phyloP scores from a whole-genome alignment of 495 filamentous ascomycete species.

The Xeromyces bisporus region DNA sequence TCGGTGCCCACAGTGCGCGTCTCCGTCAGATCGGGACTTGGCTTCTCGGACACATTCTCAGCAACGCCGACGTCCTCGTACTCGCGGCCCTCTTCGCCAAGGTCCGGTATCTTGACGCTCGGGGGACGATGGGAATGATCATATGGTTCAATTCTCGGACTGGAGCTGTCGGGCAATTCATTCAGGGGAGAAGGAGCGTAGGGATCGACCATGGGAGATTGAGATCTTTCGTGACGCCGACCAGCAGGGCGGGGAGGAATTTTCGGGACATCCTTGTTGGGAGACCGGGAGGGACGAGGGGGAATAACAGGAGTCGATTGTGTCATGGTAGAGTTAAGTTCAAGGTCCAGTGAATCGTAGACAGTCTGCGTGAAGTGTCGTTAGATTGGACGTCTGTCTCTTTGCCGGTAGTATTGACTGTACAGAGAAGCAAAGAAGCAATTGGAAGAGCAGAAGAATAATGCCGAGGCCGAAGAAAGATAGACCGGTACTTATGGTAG shows the following conservation, averaged over 20 bases:
- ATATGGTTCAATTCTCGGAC: slow-evolving; percentile 29
- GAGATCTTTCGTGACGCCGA: slow-evolving; percentile 52
- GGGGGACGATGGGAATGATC: slow-evolving; percentile 39
- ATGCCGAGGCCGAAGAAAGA: too few species aligned
- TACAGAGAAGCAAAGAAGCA: too few species aligned
- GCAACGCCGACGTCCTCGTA: slow-evolving; percentile 48
- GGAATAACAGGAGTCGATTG: slow-evolving; percentile 29
- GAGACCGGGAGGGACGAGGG: slow-evolving; percentile 35
- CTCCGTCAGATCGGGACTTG: slow-evolving; percentile 37
- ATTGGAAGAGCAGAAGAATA: too few species aligned
- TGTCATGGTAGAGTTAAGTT: slow-evolving; percentile 24
- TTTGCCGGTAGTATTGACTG: too few species aligned
- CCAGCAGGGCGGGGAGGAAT: slow-evolving; percentile 55
- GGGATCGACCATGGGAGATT: slow-evolving; percentile 58
- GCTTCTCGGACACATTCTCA: slow-evolving; percentile 15
- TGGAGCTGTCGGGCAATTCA: slow-evolving; percentile 36
- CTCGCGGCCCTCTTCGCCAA: slow-evolving; percentile 81
- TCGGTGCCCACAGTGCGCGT: slow-evolving; percentile 65
- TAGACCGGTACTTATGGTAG: too few species aligned
- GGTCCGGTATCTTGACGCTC: slow-evolving; percentile 64
- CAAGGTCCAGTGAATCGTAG: neutral
- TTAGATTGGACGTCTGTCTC: neutral
- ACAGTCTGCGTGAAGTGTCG: too few species aligned
- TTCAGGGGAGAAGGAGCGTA: slow-evolving; percentile 80
- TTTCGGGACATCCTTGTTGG: slow-evolving; percentile 27